Evolutionary conservation across 2,329 filamentous ascomycete genomes (phyloP).

Genomic region (Pseudodiploospora longispora): DNA sequence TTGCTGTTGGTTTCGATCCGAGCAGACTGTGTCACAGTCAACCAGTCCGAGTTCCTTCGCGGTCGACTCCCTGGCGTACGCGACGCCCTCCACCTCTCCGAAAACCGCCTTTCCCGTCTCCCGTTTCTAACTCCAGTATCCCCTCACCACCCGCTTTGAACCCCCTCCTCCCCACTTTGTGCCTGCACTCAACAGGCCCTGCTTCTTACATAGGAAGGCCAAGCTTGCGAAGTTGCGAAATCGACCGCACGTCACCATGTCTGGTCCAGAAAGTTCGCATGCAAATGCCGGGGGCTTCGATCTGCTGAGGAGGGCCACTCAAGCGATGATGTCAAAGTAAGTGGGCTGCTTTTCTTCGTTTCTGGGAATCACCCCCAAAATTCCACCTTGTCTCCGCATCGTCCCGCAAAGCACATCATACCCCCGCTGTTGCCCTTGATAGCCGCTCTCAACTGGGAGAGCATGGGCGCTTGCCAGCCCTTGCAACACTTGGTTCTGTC

Average conservation of each 20-base stretch:
- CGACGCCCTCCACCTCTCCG: conserved; percentile 7
- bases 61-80: conserved; percentile 7
- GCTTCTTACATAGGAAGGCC: too few species aligned
- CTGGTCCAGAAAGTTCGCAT: conserved; percentile 37
- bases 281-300: conserved; percentile 42
- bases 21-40: too few species aligned
- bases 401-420: conserved; percentile 4
- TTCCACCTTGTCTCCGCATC: conserved; percentile 2
- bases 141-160: neutral
- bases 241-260: conserved; percentile 31
- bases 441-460: too few species aligned
- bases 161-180: too few species aligned
- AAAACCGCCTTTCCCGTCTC: neutral
- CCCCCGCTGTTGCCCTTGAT: neutral
- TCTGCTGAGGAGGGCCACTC: conserved; percentile 51
- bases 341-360: conserved; percentile 20
- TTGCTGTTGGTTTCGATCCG: too few species aligned
- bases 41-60: neutral
- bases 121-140: conserved; percentile 4
- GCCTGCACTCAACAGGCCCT: too few species aligned
- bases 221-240: too few species aligned
- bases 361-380: neutral
- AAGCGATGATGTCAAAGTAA: conserved; percentile 57
- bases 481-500: too few species aligned
- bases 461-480: too few species aligned